A percentile compares a stretch with the other conserved stretches of the same genome.
Conservation (phyloP, 2,329 filamentous ascomycete species). For the Pseudogymnoascus sp. region DNA sequence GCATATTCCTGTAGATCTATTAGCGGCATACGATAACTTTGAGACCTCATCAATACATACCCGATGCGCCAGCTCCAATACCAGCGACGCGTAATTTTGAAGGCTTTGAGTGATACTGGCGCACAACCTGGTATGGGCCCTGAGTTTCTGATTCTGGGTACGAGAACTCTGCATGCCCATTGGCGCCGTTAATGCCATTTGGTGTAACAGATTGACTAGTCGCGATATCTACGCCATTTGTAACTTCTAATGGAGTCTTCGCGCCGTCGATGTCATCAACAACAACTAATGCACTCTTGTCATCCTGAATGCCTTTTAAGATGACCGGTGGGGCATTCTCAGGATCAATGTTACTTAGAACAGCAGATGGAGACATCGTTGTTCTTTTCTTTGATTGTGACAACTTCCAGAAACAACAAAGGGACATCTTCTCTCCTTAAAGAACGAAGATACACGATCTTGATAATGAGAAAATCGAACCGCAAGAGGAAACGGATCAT, state of each 20-base stretch:
- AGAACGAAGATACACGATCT: background rate
- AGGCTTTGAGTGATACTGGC: constrained; percentile 17
- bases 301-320: background rate
- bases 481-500: background rate
- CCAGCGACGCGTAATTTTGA: constrained; percentile 18
- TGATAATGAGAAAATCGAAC: background rate
- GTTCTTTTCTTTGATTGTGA: background rate
- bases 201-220: no score
- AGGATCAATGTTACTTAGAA: background rate
- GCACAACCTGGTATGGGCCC: background rate
- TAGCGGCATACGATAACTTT: background rate
- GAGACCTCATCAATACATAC: background rate
- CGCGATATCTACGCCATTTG: background rate
- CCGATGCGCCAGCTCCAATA: constrained; percentile 18
- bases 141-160: background rate
- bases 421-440: background rate
- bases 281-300: background rate
- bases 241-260: background rate
- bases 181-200: background rate
- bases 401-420: background rate
- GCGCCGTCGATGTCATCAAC: background rate
- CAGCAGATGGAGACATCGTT: background rate
- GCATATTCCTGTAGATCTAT: constrained; percentile 14
- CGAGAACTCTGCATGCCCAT: background rate
- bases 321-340: background rate